Evolutionary conservation across 2,329 filamentous ascomycete genomes (phyloP), one percentile per base, ranked within the genome.

Genomic region (Epicoccum sorghinum): DNA sequence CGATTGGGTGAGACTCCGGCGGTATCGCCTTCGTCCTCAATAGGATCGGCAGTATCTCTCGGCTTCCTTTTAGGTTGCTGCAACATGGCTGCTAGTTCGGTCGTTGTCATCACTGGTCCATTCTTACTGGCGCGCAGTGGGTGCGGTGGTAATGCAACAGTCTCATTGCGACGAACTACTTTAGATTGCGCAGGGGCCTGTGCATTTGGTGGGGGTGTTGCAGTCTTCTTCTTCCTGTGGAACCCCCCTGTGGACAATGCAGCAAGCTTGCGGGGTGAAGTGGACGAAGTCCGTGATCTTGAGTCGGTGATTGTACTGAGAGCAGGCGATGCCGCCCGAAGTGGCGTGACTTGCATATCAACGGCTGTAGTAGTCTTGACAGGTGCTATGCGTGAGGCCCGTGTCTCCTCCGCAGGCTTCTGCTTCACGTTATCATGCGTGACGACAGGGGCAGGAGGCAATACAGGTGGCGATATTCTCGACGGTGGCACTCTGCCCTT

Each of bases 241-340:
- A 70, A 68, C 6, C 68, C 68, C 10, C 67, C 69, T 5, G 66
- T 69, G 1, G 69, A 72, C 3, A 66, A 47, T 5, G 57, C 43
- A 7, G 53, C 47, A 9, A 47, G 14, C 22, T 65, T 67, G 7
- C 42, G 57, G 7, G 61, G 60, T 25, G 58, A 61, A 1, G 43
- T 29, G 1, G 65, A 62, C 2, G 52, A 33, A 4, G 53, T 56
- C 25, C 57, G 58, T 41, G 58, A 59, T 25, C 32, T 48, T 7
- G 47, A 38, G 7, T 50, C 52, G 1, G 55, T 48, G 2, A 49
- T 23, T 27, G 56, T 53, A 8, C 52, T 56, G 4, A 47, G 49
- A 13, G 41, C 25, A 14, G 58, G 57, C 5, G 60, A 56, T 1
- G 30, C 30, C 5, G 56, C 46, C 52, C 49, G 46, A 10, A 37